Conservation (phyloP, 306 rosid species). For the Coriaria nepalensis region DNA sequence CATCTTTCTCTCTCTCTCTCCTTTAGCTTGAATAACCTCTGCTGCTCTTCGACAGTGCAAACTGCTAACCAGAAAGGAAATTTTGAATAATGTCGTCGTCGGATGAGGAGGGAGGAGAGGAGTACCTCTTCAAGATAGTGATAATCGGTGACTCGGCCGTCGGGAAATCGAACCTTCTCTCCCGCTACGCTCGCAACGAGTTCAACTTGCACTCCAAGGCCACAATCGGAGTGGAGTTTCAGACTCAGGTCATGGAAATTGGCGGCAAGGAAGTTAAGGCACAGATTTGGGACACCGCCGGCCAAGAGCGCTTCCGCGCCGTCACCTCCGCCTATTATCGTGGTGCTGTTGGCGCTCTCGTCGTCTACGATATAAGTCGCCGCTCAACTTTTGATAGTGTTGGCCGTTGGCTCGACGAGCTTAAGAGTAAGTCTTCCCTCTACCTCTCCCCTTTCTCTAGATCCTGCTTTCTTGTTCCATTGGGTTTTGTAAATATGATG, state of each 20-base stretch:
- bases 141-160: constrained; percentile 84
- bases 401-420: constrained; percentile 93
- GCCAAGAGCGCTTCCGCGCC: constrained; percentile 89
- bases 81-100: constrained; percentile 41
- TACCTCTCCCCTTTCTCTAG: background rate
- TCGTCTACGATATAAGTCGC: constrained; percentile 79
- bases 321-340: constrained; percentile 93
- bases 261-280: constrained; percentile 83
- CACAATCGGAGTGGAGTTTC: constrained; percentile 91
- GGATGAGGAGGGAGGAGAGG: constrained; percentile 77
- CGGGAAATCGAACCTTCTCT: constrained; percentile 71
- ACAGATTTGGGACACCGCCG: constrained; percentile 99
- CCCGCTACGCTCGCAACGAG: constrained; percentile 79
- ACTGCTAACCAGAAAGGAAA: background rate
- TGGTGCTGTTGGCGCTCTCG: constrained; percentile 83
- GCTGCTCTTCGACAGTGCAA: background rate
- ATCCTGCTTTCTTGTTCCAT: background rate
- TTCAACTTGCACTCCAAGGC: constrained; percentile 83
- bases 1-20: background rate
- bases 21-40: background rate
- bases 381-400: constrained; percentile 74
- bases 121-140: constrained; percentile 86
- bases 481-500: background rate
- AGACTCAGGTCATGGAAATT: constrained; percentile 73
- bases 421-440: constrained; percentile 39